These are phyloP conservation scores for Luffa aegyptiaca DNA, from an alignment of 306 rosid species.

Conservation along the genomic window DNA sequence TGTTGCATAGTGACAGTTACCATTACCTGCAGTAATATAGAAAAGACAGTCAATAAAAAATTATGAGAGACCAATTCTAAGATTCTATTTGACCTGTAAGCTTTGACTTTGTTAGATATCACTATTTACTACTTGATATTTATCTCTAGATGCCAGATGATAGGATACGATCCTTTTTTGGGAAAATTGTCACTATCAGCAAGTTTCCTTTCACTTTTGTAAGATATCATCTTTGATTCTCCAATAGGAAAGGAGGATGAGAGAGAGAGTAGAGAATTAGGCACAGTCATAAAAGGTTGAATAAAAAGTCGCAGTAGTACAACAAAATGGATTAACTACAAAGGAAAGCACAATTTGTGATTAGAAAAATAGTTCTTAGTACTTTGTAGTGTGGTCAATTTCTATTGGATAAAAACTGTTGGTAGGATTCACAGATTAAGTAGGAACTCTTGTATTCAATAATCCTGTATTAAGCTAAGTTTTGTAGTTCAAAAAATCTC, in stretches of 20 bases:
- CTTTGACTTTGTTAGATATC: background rate
- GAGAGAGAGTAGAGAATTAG: background rate
- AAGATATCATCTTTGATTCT: background rate
- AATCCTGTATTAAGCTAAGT: background rate
- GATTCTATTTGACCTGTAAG: background rate
- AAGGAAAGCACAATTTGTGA: background rate
- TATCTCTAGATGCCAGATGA: background rate
- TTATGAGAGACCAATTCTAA: background rate
- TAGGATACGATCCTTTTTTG: background rate
- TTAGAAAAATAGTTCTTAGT: background rate
- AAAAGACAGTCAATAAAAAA: conserved; percentile 6
- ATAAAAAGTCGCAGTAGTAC: background rate
- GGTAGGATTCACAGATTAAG: background rate
- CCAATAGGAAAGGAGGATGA: background rate
- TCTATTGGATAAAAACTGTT: background rate
- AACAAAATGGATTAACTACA: background rate
- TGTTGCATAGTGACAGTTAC: conserved; percentile 53
- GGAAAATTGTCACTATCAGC: background rate
- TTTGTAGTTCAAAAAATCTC: background rate
- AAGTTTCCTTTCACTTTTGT: background rate
- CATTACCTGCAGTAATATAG: conserved; percentile 39
- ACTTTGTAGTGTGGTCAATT: background rate
- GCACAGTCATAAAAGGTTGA: background rate
- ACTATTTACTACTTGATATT: background rate
- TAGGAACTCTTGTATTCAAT: background rate